Evolutionary conservation across 2,329 filamentous ascomycete genomes (phyloP).

Genomic region (Ustulina deusta): DNA sequence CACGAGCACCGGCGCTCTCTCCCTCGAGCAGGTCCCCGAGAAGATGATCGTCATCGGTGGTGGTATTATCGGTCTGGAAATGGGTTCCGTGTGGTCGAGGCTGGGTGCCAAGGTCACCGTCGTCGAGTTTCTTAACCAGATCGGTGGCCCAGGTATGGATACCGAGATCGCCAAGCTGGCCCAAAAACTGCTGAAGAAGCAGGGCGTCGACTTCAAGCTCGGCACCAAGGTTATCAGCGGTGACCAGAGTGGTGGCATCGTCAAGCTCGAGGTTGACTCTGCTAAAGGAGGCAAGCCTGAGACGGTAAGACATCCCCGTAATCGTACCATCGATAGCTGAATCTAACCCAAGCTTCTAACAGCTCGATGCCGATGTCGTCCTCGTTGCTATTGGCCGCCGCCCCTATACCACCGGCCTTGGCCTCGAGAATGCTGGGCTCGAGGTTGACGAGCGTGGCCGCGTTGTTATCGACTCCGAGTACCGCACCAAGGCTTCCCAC

Average conservation of each 20-base stretch:
- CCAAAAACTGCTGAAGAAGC: conserved; percentile 94
- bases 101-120: conserved; percentile 95
- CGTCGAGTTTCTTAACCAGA: conserved; percentile 95
- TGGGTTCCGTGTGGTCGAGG: conserved; percentile 97
- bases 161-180: conserved; percentile 88
- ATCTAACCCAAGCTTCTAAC: conserved; percentile 35
- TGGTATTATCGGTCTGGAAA: conserved; percentile 98
- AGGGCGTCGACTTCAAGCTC: conserved; percentile 98
- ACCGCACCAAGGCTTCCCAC: conserved; percentile 96
- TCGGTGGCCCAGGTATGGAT: conserved; percentile 98
- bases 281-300: conserved; percentile 97
- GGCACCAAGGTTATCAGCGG: conserved; percentile 94
- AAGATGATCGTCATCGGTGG: conserved; percentile 98
- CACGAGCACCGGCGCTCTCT: conserved; percentile 93
- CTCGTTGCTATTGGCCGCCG: conserved; percentile 96
- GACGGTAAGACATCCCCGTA: conserved; percentile 68
- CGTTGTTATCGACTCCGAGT: conserved; percentile 97
- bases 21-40: conserved; percentile 90
- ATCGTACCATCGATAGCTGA: neutral
- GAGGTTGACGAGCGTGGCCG: conserved; percentile 94
- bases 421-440: conserved; percentile 92
- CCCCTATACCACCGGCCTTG: conserved; percentile 92
- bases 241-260: conserved; percentile 79
- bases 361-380: conserved; percentile 95
- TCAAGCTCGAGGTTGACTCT: conserved; percentile 88